phyloP scores from a whole-genome alignment of 106 monocot genomes.

The Ottelia alismoides region DNA sequence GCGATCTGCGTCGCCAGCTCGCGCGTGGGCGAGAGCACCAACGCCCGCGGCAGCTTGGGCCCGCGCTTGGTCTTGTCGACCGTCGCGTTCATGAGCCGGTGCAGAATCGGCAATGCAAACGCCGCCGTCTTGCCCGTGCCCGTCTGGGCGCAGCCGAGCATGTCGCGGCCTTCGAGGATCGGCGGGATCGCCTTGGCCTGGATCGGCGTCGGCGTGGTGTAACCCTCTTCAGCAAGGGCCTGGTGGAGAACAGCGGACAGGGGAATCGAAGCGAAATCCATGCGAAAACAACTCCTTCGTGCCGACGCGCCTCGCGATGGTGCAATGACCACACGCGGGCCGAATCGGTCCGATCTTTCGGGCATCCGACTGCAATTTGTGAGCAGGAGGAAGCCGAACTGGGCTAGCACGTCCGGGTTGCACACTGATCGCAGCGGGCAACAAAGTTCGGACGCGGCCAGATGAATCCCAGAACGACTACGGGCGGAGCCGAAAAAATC shows the following conservation, averaged over 20 bases:
- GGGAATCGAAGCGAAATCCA: background rate
- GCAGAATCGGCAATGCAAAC: background rate
- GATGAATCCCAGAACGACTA: too few relatives aligned
- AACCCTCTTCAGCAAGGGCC: background rate
- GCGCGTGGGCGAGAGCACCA: background rate
- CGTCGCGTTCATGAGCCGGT: background rate
- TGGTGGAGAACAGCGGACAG: background rate
- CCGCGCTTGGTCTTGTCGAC: too few relatives aligned
- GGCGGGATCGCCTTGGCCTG: background rate
- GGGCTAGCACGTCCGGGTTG: background rate
- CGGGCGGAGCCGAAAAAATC: too few relatives aligned
- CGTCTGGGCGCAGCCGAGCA: background rate
- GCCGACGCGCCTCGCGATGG: background rate
- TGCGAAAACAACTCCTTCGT: background rate
- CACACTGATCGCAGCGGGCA: too few relatives aligned
- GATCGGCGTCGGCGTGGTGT: background rate
- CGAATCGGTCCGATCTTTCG: too few relatives aligned
- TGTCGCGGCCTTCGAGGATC: background rate
- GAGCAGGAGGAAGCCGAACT: background rate
- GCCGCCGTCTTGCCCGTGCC: too few relatives aligned
- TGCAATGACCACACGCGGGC: background rate
- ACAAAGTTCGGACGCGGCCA: background rate
- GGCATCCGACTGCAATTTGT: too few relatives aligned
- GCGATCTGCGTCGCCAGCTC: background rate
- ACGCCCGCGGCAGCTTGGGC: background rate